Percentiles rank a stretch among this genome's conserved stretches.
Evolutionary conservation across 1,139 yeast species (phyloP).

Genomic region (Hyphopichia fennica): DNA sequence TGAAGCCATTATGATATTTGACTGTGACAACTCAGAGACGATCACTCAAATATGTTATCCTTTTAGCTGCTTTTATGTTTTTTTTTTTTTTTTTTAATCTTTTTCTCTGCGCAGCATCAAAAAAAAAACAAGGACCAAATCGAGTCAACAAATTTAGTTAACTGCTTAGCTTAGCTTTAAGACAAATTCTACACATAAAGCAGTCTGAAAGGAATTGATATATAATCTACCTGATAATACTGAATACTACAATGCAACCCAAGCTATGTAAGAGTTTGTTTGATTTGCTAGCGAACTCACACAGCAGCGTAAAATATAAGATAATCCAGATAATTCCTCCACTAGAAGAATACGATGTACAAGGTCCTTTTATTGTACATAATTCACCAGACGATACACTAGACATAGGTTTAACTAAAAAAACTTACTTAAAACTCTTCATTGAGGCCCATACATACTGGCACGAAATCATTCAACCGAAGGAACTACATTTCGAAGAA

Average conservation of each 20-base stretch:
- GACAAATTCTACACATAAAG: no score
- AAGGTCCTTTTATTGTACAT: slow-evolving; percentile 8
- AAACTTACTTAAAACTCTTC: slow-evolving; percentile 30
- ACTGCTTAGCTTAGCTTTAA: no score
- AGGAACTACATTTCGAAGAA: neutral
- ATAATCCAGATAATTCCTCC: slow-evolving; percentile 24
- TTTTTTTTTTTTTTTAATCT: no score
- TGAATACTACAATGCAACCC: no score
- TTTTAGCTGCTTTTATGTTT: no score
- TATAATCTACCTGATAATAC: no score
- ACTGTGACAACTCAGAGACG: no score
- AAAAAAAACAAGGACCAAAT: no score
- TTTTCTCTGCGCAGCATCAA: no score
- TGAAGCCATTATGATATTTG: slow-evolving; percentile 2
- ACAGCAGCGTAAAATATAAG: slow-evolving; percentile 11
- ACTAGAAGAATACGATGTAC: slow-evolving; percentile 7
- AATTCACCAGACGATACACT: slow-evolving; percentile 16
- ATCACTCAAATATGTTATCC: no score
- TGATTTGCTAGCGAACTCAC: slow-evolving; percentile 3
- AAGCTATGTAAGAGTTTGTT: slow-evolving; percentile 5
- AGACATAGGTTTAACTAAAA: slow-evolving; percentile 38
- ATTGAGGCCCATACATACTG: slow-evolving; percentile 35
- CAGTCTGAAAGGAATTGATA: no score
- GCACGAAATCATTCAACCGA: slow-evolving; percentile 15
- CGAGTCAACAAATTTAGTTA: no score